These are phyloP conservation scores for Parachaetomium inaequale DNA, from an alignment of 495 filamentous ascomycete species.

Conservation along the genomic window DNA sequence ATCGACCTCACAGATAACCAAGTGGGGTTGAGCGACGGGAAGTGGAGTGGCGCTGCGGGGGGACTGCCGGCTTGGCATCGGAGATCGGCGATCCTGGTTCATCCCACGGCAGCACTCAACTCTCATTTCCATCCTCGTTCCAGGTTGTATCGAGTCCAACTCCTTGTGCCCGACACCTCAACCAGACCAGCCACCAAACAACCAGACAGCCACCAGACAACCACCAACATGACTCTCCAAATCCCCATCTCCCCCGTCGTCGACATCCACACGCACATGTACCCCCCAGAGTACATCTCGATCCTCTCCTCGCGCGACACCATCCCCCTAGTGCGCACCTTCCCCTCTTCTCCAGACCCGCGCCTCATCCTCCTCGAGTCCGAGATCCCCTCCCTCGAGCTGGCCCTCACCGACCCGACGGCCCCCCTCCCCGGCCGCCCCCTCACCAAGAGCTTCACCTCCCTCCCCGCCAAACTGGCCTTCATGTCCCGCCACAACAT, in stretches of 20 bases:
- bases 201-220: conserved; percentile 26
- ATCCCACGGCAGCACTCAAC: neutral
- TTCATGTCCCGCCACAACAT: conserved; percentile 89
- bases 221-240: neutral
- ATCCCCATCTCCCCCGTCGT: too few relatives aligned
- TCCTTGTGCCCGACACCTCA: neutral
- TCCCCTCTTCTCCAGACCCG: conserved; percentile 52
- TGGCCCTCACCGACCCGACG: conserved; percentile 32
- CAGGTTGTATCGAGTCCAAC: too few relatives aligned
- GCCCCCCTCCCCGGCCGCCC: conserved; percentile 59
- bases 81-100: neutral
- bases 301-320: conserved; percentile 70
- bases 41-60: conserved; percentile 14
- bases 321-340: conserved; percentile 78
- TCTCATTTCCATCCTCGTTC: too few relatives aligned
- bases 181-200: neutral
- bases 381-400: conserved; percentile 57
- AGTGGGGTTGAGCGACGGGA: conserved; percentile 2
- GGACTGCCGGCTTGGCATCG: conserved; percentile 2
- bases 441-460: conserved; percentile 69
- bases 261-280: conserved; percentile 94
- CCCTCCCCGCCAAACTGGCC: conserved; percentile 65
- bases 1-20: conserved; percentile 6
- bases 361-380: conserved; percentile 78
- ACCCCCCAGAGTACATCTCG: conserved; percentile 76